Evolutionary conservation across 441 rosid genomes (phyloP), one percentile per base, ranked within the genome.

Genomic region (Pelargonium citronellum): DNA sequence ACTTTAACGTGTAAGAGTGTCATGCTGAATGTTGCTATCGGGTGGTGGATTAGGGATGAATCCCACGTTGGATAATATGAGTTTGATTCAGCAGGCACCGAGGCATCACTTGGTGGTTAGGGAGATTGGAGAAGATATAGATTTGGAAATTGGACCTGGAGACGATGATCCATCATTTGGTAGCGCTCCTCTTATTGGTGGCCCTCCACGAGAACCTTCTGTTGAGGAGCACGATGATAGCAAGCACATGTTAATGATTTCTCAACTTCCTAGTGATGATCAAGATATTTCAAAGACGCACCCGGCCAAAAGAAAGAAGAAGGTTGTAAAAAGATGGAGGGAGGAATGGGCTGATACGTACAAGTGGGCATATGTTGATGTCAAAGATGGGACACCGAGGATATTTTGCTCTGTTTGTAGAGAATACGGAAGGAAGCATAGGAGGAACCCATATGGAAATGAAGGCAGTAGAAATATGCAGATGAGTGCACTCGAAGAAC

Each of bases 301-400:
- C 30, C 85, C 97, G 0, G 76, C 73, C 0, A 95, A 92, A 81
- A 91, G 97, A 77, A 95, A 92, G 90, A 95, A 95, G 78, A 95
- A 95, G 74, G 99, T 95, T 64, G 96, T 95, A 15, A 92, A 95
- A 80, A 82, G 97, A 80, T 95, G 99, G 99, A 89, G 99, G 83
- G 99, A 95, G 84, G 99, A 95, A 83, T 95, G 99, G 99, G 98
- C 99, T 67, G 99, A 92, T 77, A 95, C 99, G 1, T 95, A 92
- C 84, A 92, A 92, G 84, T 95, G 99, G 99, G 99, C 99, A 15
- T 92, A 88, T 79, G 97, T 92, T 37, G 99, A 92, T 72, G 87
- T 91, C 81, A 91, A 91, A 79, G 99, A 95, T 70, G 98, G 98
- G 79, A 95, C 98, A 1, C 83, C 98, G 0, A 87, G 98, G 86